Evolutionary conservation across 192 early-diverging fungal genomes (phyloP), one percentile per base, ranked within the genome.

Genomic region (Entomortierella lignicola): DNA sequence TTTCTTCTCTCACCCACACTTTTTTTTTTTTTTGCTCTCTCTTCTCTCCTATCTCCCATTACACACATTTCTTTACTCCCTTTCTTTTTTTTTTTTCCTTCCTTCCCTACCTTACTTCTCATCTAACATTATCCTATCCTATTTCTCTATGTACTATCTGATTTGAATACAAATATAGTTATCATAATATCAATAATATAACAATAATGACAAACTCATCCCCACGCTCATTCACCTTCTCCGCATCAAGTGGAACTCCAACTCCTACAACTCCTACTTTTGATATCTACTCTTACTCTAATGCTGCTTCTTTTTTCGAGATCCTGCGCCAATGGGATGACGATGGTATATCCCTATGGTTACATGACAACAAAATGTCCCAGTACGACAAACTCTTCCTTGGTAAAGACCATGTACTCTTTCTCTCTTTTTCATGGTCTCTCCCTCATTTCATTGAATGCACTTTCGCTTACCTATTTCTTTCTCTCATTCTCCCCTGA

Each of bases 161-260:
- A 13, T 26, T n/a, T n/a, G n/a, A n/a, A n/a, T n/a, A n/a, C n/a
- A n/a, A n/a, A n/a, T n/a, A n/a, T n/a, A n/a, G n/a, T n/a, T n/a
- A n/a, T n/a, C n/a, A n/a, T n/a, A n/a, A n/a, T n/a, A n/a, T n/a
- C n/a, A n/a, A n/a, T n/a, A n/a, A n/a, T n/a, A n/a, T n/a, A n/a
- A n/a, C n/a, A n/a, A 44, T 44, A 34, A 77, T 77, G 56, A 70
- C 56, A 30, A 79, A 60, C 63, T 79, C 75, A 50, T 79, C 75
- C 23, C 75, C 75, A 29, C 67, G 75, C 50, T 79, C 75, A 31
- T 79, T 79, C 57, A 79, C 75, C 62, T 79, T 79, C 63, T 79
- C 75, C 12, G 68, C 75, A 29, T 79, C 75, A n/a, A 79, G 75
- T 29, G 75, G 75, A n/a, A 79, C 75, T 8, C 75, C 75, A 30